Base-by-base conservation (phyloP, 441 rosid species). In the Aleurites moluccanus region DNA sequence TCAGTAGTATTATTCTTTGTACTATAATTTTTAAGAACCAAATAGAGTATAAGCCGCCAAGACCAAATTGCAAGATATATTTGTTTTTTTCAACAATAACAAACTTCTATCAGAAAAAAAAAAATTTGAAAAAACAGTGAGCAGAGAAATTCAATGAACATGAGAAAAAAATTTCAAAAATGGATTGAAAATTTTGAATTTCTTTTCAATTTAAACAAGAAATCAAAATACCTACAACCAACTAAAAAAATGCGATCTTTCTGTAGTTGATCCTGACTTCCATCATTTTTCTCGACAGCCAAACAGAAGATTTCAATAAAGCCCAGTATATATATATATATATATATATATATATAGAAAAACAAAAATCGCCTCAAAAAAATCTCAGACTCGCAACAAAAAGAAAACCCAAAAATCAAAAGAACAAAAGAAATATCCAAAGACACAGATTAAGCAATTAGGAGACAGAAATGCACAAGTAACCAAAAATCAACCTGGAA, bases 231-330 rank as follows among this genome's bases (percentile, higher is more conserved):
- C 23, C 66, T 15, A 18, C 10, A 62, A 62, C 14, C 33, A 14
- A 62, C 33, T 4, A 0, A 62, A n/a, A 30, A 62, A 62, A 62
- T 30, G 25, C 47, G 47, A 57, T 50, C 10, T 16, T 53, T 23
- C 40, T 6, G 3, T 40, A 28, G 49, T 40, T 56, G 55, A 73
- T 25, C 28, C n/a, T 64, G 52, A 64, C 55, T 53, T 50, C 63
- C 44, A 60, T 49, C 40, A 56, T 6, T 71, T 74, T 67, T 67
- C 50, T 65, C 35, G 8, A 44, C 20, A 70, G 11, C 73, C 57
- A 71, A 63, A 76, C 61, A 57, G 44, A 53, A 63, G 23, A 20
- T 1, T 5, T 25, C 14, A 45, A 50, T 45, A 9, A 21, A 23
- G n/a, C n/a, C n/a, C n/a, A n/a, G n/a, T n/a, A n/a, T n/a, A n/a